Conservation (phyloP, 2,329 filamentous ascomycete genomes). For the Calonectria crousiana region DNA sequence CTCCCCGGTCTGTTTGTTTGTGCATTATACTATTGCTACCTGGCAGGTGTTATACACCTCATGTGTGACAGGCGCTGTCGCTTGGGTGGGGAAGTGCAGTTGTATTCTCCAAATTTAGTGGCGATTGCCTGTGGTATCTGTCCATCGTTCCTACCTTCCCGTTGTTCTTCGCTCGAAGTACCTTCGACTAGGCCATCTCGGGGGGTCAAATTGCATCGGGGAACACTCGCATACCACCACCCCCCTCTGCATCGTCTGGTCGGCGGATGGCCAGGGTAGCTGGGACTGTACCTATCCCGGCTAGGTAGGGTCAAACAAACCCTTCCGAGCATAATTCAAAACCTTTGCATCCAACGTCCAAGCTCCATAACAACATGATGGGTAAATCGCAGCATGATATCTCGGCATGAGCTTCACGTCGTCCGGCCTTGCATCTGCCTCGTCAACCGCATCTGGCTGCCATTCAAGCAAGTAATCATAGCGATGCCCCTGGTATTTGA, state of each 20-base stretch:
- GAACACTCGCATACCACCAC: conserved; percentile 7
- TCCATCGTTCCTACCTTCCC: not conserved
- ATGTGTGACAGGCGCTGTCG: not conserved
- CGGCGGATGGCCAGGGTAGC: not conserved
- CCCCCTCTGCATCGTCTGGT: not conserved
- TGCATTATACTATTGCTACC: not conserved
- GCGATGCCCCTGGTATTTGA: not conserved
- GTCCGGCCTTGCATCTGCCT: not conserved
- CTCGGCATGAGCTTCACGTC: not conserved
- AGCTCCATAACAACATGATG: not conserved
- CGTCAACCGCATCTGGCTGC: not conserved
- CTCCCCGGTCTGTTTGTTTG: not conserved
- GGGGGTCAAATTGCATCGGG: not conserved
- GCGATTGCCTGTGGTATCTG: not conserved
- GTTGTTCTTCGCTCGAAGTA: not conserved
- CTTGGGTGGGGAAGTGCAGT: not conserved
- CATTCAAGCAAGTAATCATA: not conserved
- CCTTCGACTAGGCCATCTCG: conserved; percentile 1
- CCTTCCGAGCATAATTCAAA: not conserved
- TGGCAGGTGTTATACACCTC: not conserved
- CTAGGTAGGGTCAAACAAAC: not conserved
- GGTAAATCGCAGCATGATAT: not conserved
- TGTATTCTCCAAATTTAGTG: not conserved
- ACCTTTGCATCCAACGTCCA: conserved; percentile 2
- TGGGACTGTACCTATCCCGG: conserved; percentile 1